Percentiles rank a stretch among this genome's conserved stretches.
Evolutionary conservation across 2,329 filamentous ascomycete genomes (phyloP).

Genomic region (Emmonsiellopsis sp.): DNA sequence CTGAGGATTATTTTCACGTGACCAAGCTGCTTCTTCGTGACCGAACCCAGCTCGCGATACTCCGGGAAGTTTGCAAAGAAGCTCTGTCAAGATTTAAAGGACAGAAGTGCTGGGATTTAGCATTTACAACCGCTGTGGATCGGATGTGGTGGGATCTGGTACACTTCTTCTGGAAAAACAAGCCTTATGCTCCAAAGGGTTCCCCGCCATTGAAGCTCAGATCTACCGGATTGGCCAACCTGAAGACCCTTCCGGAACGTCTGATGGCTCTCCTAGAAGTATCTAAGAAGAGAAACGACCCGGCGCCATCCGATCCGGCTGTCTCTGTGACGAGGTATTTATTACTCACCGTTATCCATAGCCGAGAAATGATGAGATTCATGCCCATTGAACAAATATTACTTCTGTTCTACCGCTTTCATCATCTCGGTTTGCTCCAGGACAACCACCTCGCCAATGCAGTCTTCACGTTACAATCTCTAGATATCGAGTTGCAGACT

Average conservation of each 20-base stretch:
- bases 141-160: constrained; percentile 24
- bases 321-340: too few relatives aligned
- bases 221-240: constrained; percentile 3
- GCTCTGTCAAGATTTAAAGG: constrained; percentile 22
- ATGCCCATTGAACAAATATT: constrained; percentile 24
- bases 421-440: constrained; percentile 17
- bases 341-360: not conserved
- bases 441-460: constrained; percentile 20
- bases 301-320: too few relatives aligned
- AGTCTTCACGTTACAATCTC: constrained; percentile 22
- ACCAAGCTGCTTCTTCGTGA: constrained; percentile 35
- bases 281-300: not conserved
- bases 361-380: constrained; percentile 13
- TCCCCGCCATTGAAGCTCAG: not conserved
- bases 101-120: constrained; percentile 20
- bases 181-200: constrained; percentile 10
- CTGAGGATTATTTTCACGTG: constrained; percentile 37
- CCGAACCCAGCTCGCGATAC: constrained; percentile 28
- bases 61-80: constrained; percentile 34
- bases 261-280: not conserved
- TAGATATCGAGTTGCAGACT: constrained; percentile 19
- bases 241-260: constrained; percentile 7
- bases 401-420: constrained; percentile 19
- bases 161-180: constrained; percentile 22
- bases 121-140: constrained; percentile 24